Evolutionary conservation across 345 rosid genomes (phyloP), one percentile per base, ranked within the genome.

Genomic region (Syzygium grande): DNA sequence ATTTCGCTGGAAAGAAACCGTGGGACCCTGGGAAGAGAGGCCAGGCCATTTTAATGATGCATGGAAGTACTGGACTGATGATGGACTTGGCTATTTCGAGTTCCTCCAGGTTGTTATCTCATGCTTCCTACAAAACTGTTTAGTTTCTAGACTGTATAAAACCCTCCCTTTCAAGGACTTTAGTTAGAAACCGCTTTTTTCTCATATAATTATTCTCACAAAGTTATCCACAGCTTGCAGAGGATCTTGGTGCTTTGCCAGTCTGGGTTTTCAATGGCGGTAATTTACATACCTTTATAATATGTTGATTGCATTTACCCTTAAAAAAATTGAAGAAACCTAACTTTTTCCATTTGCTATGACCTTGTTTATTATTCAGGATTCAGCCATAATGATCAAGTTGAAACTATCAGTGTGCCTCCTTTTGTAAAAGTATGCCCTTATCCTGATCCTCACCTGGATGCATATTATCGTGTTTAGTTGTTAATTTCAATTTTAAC

Each of bases 21-120:
- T 96, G 52, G 99, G 99, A 78, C 97, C 99, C 49, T 96, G 98
- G 99, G 99, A 96, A 89, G 98, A 98, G 92, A 95, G 99, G 93
- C 96, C 99, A 3, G 98, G 99, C 51, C 99, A 96, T 86, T 98
- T 93, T 87, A 97, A 97, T 88, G 99, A 96, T 90, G 98, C 96
- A 93, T 98, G 99, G 99, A 94, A 84, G 91, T 98, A 98, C 78
- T 98, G 98, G 99, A 98, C 99, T 7, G 99, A 98, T 91, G 99
- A 98, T 90, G 99, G 97, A 29, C 94, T 96, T 84, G 99, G 99
- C 86, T 89, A 94, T 88, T 96, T 92, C 22, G 99, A 98, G 92
- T 96, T 98, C 89, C 95, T 96, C 90, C 99, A 95, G 89, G 99
- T 94, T 63, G 65, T 92, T 88, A 52, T 90, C 90, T 61, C 77